Conservation (phyloP, 768 basidiomycete genomes). For the Trametes cinnabarina region DNA sequence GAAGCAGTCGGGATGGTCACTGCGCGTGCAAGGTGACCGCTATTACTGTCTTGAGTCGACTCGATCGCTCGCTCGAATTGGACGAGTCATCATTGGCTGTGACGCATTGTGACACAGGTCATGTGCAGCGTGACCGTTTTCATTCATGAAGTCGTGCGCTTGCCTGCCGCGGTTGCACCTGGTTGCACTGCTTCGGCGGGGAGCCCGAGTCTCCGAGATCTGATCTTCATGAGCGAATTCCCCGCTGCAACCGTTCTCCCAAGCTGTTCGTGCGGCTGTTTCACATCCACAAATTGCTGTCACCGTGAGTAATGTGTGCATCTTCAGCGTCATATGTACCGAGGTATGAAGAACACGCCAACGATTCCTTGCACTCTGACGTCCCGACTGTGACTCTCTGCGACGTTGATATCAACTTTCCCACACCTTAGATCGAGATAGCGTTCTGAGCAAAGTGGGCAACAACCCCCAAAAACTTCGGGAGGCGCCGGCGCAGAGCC, state of each 20-base stretch:
- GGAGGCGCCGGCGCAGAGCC: conserved; percentile 3
- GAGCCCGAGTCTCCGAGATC: conserved; percentile 8
- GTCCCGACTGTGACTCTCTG: too few relatives aligned
- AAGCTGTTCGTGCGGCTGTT: conserved; percentile 11
- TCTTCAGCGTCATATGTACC: too few relatives aligned
- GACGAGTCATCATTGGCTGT: conserved; percentile 18
- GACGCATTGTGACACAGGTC: conserved; percentile 1
- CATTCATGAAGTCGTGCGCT: neutral
- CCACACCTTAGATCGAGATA: conserved; percentile 18
- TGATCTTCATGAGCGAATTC: neutral
- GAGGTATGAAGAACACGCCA: too few relatives aligned
- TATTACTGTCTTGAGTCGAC: neutral
- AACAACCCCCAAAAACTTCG: conserved; percentile 18
- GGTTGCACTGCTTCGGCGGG: conserved; percentile 16
- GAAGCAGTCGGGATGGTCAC: neutral
- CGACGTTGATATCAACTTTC: conserved; percentile 4
- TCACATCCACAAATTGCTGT: neutral
- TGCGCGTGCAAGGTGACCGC: neutral
- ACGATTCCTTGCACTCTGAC: too few relatives aligned
- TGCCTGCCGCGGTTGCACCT: neutral
- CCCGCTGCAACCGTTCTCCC: neutral
- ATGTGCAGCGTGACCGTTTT: conserved; percentile 5
- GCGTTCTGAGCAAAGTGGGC: conserved; percentile 18
- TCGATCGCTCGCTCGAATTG: neutral
- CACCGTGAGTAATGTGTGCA: too few relatives aligned